These are phyloP conservation scores for Diaporthe velutina DNA, from an alignment of 2,329 filamentous ascomycete genomes.

Conservation along the genomic window DNA sequence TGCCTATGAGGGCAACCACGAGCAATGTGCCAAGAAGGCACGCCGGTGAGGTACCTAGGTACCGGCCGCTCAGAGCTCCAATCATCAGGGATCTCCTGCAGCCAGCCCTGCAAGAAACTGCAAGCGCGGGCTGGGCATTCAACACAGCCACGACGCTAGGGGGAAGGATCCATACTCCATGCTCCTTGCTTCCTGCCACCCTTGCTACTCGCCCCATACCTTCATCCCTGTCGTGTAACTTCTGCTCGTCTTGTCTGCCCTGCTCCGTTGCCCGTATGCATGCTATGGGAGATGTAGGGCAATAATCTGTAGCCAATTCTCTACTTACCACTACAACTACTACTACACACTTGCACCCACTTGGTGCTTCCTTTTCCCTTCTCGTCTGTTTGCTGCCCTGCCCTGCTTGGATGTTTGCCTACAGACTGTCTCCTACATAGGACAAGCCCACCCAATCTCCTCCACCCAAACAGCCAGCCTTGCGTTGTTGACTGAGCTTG, in stretches of 20 bases:
- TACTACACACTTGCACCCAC: constrained; percentile 24
- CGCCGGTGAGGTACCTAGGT: constrained; percentile 1
- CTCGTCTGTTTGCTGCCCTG: constrained; percentile 10
- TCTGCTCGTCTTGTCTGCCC: neutral
- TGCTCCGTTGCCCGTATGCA: neutral
- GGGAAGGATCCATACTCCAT: constrained; percentile 25
- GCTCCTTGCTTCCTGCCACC: constrained; percentile 14
- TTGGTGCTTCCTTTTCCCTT: constrained; percentile 23
- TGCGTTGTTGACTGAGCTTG: neutral
- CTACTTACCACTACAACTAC: too few relatives aligned
- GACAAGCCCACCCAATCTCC: constrained; percentile 11
- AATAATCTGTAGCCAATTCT: neutral
- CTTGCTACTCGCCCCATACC: constrained; percentile 10
- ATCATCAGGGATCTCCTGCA: constrained; percentile 24
- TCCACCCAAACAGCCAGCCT: neutral
- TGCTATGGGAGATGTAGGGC: neutral
- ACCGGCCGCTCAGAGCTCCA: constrained; percentile 3
- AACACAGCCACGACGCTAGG: constrained; percentile 27
- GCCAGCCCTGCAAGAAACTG: constrained; percentile 21
- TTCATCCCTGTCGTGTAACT: constrained; percentile 29
- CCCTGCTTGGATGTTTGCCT: constrained; percentile 7
- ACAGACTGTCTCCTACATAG: constrained; percentile 9
- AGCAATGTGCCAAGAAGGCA: constrained; percentile 28
- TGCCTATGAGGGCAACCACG: constrained; percentile 2
- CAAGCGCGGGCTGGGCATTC: constrained; percentile 24